Evolutionary conservation across 306 rosid genomes (phyloP), one percentile per base, ranked within the genome.

Genomic region (Cucurbita moschata): DNA sequence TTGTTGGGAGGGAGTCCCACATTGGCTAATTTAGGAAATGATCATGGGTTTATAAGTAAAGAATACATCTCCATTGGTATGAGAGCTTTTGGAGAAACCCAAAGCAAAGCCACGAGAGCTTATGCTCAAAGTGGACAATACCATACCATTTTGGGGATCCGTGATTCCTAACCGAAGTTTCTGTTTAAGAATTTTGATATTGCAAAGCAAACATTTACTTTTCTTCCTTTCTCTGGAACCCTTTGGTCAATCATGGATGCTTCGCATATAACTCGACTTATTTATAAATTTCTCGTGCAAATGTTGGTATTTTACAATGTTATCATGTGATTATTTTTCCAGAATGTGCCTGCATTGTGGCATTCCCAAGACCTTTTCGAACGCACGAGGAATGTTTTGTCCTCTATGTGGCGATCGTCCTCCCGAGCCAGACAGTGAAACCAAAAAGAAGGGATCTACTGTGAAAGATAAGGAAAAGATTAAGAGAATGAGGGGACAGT

Each of bases 341-440:
- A 94, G 98, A 79, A 90, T 90, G 92, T 94, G 98, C 81, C 73
- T 94, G 87, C 98, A 83, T 79, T 94, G 98, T 80, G 98, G 98
- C 71, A 82, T 91, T 72, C 98, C 98, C 12, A 89, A 91, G 79
- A 91, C 98, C 23, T 94, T 11, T 87, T 83, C 98, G 13, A 91
- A 49, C 42, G 89, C 88, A 1, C 85, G 81, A 6, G 98, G 98
- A 73, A 94, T 94, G 92, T 91, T 89, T 13, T 94, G 99, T 77
- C 98, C 97, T 39, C 77, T 86, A 30, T 94, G 97, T 60, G 88
- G 96, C 3, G 98, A 94, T 81, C 89, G 86, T 63, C 96, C 97
- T 63, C 83, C 62, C n/a, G 98, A 94, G 38, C 49, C 82, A 10
- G 76, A 71, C 71, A 40, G 58, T 0, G 97, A 90, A 37, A 26